Percentiles rank a stretch among this genome's conserved stretches.
phyloP scores from a whole-genome alignment of 2,329 filamentous ascomycete species.

The Colletotrichum lupini region DNA sequence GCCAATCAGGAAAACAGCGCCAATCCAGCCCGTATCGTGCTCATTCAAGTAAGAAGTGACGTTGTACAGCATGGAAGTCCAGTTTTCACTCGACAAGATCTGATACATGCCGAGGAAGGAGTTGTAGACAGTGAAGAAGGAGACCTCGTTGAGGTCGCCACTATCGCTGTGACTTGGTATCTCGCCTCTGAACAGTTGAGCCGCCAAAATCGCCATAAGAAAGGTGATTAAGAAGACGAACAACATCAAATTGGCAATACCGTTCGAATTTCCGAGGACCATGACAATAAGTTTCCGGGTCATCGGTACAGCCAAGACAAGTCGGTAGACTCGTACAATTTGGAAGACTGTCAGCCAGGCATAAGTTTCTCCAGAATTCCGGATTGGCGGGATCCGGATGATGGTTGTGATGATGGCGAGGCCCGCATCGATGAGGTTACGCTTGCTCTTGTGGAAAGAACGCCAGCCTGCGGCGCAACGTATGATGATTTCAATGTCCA shows the following conservation, averaged over 20 bases:
- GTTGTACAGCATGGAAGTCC: slow-evolving; percentile 88
- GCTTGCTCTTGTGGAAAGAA: slow-evolving; percentile 77
- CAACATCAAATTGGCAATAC: slow-evolving; percentile 93
- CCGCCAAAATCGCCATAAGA: slow-evolving; percentile 90
- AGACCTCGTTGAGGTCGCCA: slow-evolving; percentile 75
- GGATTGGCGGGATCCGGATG: slow-evolving; percentile 87
- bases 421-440: slow-evolving; percentile 83
- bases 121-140: slow-evolving; percentile 93
- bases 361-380: slow-evolving; percentile 76
- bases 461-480: slow-evolving; percentile 85
- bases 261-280: slow-evolving; percentile 89
- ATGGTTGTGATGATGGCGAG: slow-evolving; percentile 85
- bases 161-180: slow-evolving; percentile 72
- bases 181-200: slow-evolving; percentile 91
- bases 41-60: slow-evolving; percentile 76
- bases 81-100: slow-evolving; percentile 94
- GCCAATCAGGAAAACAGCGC: slow-evolving; percentile 87
- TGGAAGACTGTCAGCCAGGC: slow-evolving; percentile 94
- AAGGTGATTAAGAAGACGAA: slow-evolving; percentile 98
- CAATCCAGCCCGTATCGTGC: slow-evolving; percentile 88
- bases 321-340: slow-evolving; percentile 89
- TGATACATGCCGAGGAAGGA: slow-evolving; percentile 98
- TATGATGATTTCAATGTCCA: slow-evolving; percentile 85
- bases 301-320: slow-evolving; percentile 89
- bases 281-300: slow-evolving; percentile 88